Base-by-base conservation (phyloP, 495 filamentous ascomycete genomes). In the Venustampulla echinocandica region DNA sequence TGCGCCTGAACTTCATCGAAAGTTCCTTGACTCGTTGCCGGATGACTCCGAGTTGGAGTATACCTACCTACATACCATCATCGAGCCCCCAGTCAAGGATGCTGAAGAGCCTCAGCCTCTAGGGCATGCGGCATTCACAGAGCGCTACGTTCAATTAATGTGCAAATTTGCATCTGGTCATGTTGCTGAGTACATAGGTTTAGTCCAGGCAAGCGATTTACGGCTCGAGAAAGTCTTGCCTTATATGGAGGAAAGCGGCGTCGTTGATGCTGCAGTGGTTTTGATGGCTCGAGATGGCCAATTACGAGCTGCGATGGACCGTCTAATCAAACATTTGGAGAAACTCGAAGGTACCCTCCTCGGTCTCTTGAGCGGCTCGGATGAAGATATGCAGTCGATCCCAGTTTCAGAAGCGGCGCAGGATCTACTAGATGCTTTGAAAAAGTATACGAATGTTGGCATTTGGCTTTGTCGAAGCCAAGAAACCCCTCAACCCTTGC, bases 401-500 rank as follows among this genome's bases (percentile, higher is more conserved):
- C 52, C 81, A 37, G 71, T 72, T n/a, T 65, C 69, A 41, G 61
- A 60, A 33, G 66, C 74, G 0, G 67, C 74, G 4, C 70, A 77
- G 51, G 75, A 81, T 36, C 70, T 93, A 1, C 69, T 95, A 14
- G 77, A 81, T 28, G 83, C 82, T 3, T 62, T 98, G 34, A 77
- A 90, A 45, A 97, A 90, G 59, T 96, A 94, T 61, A 75, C 80
- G 0, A 79, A 85, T 41, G 87, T 98, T 17, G 92, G 92, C 22
- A 86, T 90, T 17, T 98, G 92, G 92, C 74, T 98, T 18, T 96
- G 92, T 56, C 88, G 92, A 65, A 82, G 85, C 25, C 89, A 97
- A 64, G 90, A 76, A 42, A 87, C 83, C 55, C 77, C 74, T 1
- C 62, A 69, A 13, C 6, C 37, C 32, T 14, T 28, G 32, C 59